A percentile compares a stretch with the other conserved stretches of the same genome.
Conservation (phyloP, 352 stramenopile genomes). For the Phytophthora aleatoria region DNA sequence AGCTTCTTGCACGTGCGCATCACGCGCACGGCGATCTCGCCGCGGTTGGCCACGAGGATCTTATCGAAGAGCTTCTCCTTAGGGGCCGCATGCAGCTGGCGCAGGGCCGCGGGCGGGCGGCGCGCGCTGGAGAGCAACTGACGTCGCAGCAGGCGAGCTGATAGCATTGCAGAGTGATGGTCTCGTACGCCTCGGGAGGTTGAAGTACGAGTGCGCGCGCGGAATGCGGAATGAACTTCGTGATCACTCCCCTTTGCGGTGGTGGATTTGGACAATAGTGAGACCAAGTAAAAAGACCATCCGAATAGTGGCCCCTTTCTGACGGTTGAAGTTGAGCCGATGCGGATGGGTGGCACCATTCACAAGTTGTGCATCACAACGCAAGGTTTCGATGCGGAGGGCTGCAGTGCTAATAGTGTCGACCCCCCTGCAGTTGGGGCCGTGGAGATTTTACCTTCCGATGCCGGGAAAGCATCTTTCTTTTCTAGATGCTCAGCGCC, state of each 20-base stretch:
- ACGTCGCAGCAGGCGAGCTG: slow-evolving; percentile 26
- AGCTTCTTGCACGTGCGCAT: slow-evolving; percentile 89
- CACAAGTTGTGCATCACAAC: slow-evolving; percentile 10
- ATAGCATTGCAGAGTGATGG: slow-evolving; percentile 38
- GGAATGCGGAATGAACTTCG: slow-evolving; percentile 26
- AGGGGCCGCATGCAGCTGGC: slow-evolving; percentile 16
- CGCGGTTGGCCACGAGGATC: slow-evolving; percentile 92
- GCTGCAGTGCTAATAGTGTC: background rate
- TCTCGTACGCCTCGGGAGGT: slow-evolving; percentile 10
- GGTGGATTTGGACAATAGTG: slow-evolving; percentile 11
- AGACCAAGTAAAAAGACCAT: background rate
- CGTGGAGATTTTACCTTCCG: too few relatives aligned
- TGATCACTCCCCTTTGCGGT: background rate
- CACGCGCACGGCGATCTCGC: slow-evolving; percentile 95
- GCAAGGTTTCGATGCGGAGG: slow-evolving; percentile 2
- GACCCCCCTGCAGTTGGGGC: too few relatives aligned
- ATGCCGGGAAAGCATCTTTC: too few relatives aligned
- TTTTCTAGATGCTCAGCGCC: too few relatives aligned
- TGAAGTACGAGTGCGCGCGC: slow-evolving; percentile 17
- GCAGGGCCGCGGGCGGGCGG: slow-evolving; percentile 1
- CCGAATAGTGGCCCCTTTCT: slow-evolving; percentile 12
- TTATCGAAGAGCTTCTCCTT: slow-evolving; percentile 88
- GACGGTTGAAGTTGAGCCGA: slow-evolving; percentile 16
- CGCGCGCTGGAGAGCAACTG: slow-evolving; percentile 4
- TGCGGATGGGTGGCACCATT: background rate